Conservation (phyloP, 345 rosid genomes). For the Melaleuca quinquenervia region DNA sequence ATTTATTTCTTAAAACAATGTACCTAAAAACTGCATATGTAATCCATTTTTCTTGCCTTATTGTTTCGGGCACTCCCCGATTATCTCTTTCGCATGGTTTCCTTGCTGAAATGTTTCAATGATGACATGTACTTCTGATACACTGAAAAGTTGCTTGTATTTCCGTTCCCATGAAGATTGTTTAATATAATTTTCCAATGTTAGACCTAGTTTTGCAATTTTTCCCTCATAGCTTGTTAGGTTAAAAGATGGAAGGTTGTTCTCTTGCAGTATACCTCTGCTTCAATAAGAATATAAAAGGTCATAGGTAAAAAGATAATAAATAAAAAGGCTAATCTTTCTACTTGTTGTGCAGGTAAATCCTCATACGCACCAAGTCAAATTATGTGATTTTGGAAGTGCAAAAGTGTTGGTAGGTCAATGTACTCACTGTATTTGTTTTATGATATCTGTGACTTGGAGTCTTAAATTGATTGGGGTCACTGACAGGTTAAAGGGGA, state of each 20-base stretch:
- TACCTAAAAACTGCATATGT: not conserved
- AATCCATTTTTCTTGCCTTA: not conserved
- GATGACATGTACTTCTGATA: not conserved
- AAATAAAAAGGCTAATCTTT: not conserved
- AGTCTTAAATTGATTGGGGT: not conserved
- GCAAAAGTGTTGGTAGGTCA: constrained; percentile 88
- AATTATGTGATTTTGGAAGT: constrained; percentile 96
- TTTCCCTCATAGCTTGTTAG: not conserved
- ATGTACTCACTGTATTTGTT: not conserved
- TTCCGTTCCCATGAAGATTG: not conserved
- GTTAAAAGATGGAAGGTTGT: not conserved
- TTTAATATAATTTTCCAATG: not conserved
- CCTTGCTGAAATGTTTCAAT: not conserved
- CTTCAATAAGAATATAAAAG: not conserved
- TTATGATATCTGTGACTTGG: not conserved
- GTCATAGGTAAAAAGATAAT: not conserved
- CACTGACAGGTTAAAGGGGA: constrained; percentile 85
- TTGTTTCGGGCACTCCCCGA: not conserved
- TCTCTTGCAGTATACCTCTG: not conserved
- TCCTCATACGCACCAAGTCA: constrained; percentile 97
- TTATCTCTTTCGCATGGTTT: not conserved
- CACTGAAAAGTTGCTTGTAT: not conserved
- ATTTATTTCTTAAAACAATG: not conserved
- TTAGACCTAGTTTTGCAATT: not conserved
- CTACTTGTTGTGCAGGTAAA: constrained; percentile 48